phyloP scores from a whole-genome alignment of 176 grass and related monocot genomes.

The Cenchrus americanus region DNA sequence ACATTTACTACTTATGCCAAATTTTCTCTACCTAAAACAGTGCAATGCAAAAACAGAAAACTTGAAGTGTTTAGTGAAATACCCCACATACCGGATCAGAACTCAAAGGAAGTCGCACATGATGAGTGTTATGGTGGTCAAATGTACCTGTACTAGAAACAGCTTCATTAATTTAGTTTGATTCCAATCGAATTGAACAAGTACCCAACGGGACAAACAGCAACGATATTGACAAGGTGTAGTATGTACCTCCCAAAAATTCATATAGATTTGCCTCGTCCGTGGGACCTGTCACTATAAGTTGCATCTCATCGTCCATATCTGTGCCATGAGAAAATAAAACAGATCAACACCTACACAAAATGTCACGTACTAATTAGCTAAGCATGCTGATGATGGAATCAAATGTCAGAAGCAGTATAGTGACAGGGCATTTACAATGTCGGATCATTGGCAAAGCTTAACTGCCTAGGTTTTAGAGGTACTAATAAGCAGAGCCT shows the following conservation, averaged over 20 bases:
- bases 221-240: background rate
- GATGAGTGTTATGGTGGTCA: background rate
- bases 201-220: background rate
- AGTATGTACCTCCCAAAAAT: background rate
- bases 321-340: background rate
- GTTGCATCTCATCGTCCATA: background rate
- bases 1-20: background rate
- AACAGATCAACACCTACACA: too few relatives aligned
- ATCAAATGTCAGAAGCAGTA: too few relatives aligned
- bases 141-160: background rate
- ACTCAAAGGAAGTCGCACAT: background rate
- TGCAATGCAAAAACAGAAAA: too few relatives aligned
- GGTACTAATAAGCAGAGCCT: too few relatives aligned
- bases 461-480: too few relatives aligned
- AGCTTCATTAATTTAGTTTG: background rate
- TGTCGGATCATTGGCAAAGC: too few relatives aligned
- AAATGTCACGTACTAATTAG: too few relatives aligned
- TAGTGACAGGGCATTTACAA: too few relatives aligned
- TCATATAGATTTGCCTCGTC: background rate
- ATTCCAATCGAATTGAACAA: background rate
- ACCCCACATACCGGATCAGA: background rate
- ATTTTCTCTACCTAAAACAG: background rate
- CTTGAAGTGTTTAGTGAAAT: background rate
- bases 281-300: background rate
- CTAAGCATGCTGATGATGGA: too few relatives aligned